Conservation (phyloP, 371 early-diverging fungal genomes). For the Polyrhizophydium stewartii region DNA sequence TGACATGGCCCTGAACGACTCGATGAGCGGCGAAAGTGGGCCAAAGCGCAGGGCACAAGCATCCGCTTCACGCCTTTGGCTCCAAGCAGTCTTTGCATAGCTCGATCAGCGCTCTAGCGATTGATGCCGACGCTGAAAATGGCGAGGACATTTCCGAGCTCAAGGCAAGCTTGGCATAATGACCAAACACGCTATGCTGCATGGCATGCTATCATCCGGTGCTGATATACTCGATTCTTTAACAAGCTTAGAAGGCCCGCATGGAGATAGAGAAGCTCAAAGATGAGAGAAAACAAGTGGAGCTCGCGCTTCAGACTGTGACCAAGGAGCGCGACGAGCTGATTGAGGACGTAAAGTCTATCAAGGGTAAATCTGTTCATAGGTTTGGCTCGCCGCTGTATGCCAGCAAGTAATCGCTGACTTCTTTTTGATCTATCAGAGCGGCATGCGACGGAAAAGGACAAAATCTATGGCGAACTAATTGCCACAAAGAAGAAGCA, state of each 20-base stretch:
- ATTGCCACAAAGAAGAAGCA: constrained; percentile 26
- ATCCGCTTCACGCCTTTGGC: not conserved
- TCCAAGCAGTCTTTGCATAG: not conserved
- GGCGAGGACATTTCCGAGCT: not conserved
- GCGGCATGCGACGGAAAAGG: constrained; percentile 30
- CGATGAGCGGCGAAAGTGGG: too few species aligned
- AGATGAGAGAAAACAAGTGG: not conserved
- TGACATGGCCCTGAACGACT: too few species aligned
- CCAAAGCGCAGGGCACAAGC: too few species aligned
- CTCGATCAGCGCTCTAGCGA: not conserved
- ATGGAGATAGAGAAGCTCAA: not conserved
- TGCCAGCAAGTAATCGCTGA: too few species aligned
- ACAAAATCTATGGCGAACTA: constrained; percentile 32
- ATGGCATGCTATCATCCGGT: too few species aligned
- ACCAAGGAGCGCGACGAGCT: constrained; percentile 25
- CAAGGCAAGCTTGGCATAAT: too few species aligned
- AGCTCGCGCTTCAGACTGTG: constrained; percentile 9
- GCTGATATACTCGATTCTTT: too few species aligned
- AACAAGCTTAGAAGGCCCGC: too few species aligned
- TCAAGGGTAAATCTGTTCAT: constrained; percentile 13
- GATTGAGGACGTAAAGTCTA: constrained; percentile 8
- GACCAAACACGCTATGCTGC: too few species aligned
- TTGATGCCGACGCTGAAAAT: not conserved
- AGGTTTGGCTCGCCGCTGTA: not conserved
- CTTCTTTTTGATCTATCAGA: too few species aligned